Evolutionary conservation across 305 asterid species (phyloP), one percentile per base, ranked within the genome.

Genomic region (Solanum chacoense): DNA sequence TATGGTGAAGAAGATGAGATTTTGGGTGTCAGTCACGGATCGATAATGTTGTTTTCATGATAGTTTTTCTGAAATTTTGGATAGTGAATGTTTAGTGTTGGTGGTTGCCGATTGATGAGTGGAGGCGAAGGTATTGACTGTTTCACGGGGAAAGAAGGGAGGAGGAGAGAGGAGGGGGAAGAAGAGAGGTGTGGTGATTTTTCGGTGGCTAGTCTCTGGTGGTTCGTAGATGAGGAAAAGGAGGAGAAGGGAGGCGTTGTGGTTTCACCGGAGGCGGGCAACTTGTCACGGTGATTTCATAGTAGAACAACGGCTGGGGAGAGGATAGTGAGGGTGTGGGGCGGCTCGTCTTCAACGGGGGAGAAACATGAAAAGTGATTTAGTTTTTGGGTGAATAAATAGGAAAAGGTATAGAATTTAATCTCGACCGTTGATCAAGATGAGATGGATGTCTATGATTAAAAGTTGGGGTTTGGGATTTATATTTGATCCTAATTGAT

Each of bases 211-310:
- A 5, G 22, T 50, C 20, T 45, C 8, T 5, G 9, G 8, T 50
- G 63, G 8, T 50, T 50, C 63, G 2, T 50, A 50, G 63, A 6
- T 50, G 8, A 50, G 63, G 63, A 1, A 50, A 50, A 50, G 22
- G 63, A 50, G 22, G 63, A 50, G 22, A 50, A 50, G 4, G 63
- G 63, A 14, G 63, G 22, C 1, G 3, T 45, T 50, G 63, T 50
- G 22, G 22, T 50, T 50, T 50, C 63, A 50, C 4, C 22, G 8
- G 22, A 50, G 63, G 22, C 8, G 9, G 8, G 22, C 63, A 3
- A 7, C 63, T 50, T 0, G 0, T 50, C 3, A 14, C 63, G 1
- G 1, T 2, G 22, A 0, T 50, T 50, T 16, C 22, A 50, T 16
- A 45, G 63, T 45, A 16, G 22, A 50, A 1, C 3, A 16, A 50